phyloP scores from a whole-genome alignment of 345 rosid species.

The Eucalyptus polybractea region DNA sequence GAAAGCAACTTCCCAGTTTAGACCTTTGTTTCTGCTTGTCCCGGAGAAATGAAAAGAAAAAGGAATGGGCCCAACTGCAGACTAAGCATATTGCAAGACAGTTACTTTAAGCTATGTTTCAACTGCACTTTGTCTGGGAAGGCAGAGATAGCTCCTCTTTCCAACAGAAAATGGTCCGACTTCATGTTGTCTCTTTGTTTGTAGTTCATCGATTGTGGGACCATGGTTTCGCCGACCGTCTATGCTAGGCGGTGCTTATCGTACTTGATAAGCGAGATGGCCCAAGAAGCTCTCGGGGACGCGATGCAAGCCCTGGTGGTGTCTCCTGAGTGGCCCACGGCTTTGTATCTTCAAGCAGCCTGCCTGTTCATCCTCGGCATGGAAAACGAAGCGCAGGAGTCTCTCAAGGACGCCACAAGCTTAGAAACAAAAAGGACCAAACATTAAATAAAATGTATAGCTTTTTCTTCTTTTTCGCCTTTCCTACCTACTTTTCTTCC shows the following conservation, averaged over 20 bases:
- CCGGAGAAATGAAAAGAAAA: not conserved
- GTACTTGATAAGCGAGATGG: constrained; percentile 62
- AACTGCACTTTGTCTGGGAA: not conserved
- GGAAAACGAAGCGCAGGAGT: constrained; percentile 80
- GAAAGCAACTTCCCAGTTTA: not conserved
- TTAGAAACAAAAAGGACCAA: constrained; percentile 54
- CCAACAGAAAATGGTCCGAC: not conserved
- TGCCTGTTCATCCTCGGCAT: constrained; percentile 78
- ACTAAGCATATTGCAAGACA: not conserved
- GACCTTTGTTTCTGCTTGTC: not conserved
- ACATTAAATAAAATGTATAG: constrained; percentile 26
- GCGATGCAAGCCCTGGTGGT: constrained; percentile 80
- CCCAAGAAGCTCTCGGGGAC: constrained; percentile 76
- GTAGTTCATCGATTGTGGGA: constrained; percentile 83
- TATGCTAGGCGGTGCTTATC: constrained; percentile 80
- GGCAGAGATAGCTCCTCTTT: not conserved
- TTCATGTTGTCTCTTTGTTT: not conserved
- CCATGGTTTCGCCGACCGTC: constrained; percentile 84
- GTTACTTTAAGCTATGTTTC: not conserved
- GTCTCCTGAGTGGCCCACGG: constrained; percentile 79
- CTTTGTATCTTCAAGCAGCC: constrained; percentile 79
- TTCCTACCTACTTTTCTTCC: not conserved
- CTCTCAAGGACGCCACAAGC: constrained; percentile 67
- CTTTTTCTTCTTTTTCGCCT: not conserved
- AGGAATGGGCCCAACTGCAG: not conserved